A percentile compares a stretch with the other conserved stretches of the same genome.
phyloP scores from a whole-genome alignment of 1,139 yeast species.

The Candida tetrigidarum region DNA sequence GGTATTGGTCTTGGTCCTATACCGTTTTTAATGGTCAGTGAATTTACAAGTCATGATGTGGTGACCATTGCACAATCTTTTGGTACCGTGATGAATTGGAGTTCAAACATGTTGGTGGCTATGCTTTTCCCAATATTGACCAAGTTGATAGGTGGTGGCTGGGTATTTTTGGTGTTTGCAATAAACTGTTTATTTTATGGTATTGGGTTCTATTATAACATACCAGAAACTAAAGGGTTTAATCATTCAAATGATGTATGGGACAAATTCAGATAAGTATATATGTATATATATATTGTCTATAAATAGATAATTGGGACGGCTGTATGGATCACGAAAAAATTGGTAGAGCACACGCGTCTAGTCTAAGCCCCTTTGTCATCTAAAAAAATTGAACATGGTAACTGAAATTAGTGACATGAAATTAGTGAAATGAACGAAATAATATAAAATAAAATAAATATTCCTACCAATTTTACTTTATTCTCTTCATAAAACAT shows the following conservation, averaged over 20 bases:
- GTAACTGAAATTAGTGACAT: too few species aligned
- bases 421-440: too few species aligned
- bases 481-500: too few species aligned
- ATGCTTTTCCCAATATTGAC: conserved; percentile 64
- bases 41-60: conserved; percentile 74
- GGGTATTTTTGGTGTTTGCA: conserved; percentile 34
- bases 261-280: conserved; percentile 17
- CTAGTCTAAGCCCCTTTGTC: too few species aligned
- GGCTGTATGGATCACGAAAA: too few species aligned
- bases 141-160: conserved; percentile 30
- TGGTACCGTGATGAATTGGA: conserved; percentile 88
- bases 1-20: conserved; percentile 92
- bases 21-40: conserved; percentile 83
- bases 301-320: too few species aligned
- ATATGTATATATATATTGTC: not conserved
- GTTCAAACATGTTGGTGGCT: conserved; percentile 79
- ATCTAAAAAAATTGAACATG: too few species aligned
- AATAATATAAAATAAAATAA: too few species aligned
- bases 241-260: conserved; percentile 33
- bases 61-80: conserved; percentile 84
- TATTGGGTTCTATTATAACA: conserved; percentile 23
- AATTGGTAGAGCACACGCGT: too few species aligned
- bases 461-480: too few species aligned
- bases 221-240: conserved; percentile 42
- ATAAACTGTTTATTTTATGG: conserved; percentile 26